phyloP scores from a whole-genome alignment of 768 basidiomycete genomes.

The Lactarius deliciosus region DNA sequence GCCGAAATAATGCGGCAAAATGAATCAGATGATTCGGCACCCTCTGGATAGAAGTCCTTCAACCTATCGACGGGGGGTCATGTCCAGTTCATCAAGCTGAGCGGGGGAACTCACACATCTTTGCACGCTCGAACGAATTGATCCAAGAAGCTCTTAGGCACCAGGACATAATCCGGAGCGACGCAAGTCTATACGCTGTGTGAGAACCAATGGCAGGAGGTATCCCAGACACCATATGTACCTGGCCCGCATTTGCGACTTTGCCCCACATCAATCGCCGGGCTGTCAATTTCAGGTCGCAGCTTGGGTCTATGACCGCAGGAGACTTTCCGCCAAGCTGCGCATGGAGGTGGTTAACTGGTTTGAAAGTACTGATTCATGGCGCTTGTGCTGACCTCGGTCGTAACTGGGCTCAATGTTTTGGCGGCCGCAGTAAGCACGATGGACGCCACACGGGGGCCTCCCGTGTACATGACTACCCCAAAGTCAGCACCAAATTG shows the following conservation, averaged over 20 bases:
- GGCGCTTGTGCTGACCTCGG: constrained; percentile 42
- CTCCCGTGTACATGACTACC: constrained; percentile 61
- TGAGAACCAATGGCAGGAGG: not conserved
- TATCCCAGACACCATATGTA: constrained; percentile 17
- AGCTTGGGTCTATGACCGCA: constrained; percentile 67
- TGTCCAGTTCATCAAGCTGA: not conserved
- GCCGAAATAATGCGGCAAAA: constrained; percentile 53
- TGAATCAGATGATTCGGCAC: constrained; percentile 44
- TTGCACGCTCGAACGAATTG: constrained; percentile 42
- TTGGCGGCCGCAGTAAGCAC: constrained; percentile 76
- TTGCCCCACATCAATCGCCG: constrained; percentile 85
- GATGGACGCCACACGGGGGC: constrained; percentile 60
- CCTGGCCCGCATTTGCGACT: constrained; percentile 62
- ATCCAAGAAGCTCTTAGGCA: constrained; percentile 44
- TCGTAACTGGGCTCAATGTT: constrained; percentile 64
- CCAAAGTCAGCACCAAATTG: constrained; percentile 26
- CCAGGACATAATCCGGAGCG: constrained; percentile 57
- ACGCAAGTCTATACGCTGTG: constrained; percentile 56
- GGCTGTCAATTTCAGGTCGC: constrained; percentile 64
- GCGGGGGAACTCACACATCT: constrained; percentile 39
- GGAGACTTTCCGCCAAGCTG: constrained; percentile 76
- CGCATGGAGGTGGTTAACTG: not conserved
- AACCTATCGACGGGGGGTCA: constrained; percentile 39
- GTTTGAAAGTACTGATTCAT: not conserved
- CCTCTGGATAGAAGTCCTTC: constrained; percentile 54